phyloP scores from a whole-genome alignment of 148 eudicot species.

The Rhododendron molle region DNA sequence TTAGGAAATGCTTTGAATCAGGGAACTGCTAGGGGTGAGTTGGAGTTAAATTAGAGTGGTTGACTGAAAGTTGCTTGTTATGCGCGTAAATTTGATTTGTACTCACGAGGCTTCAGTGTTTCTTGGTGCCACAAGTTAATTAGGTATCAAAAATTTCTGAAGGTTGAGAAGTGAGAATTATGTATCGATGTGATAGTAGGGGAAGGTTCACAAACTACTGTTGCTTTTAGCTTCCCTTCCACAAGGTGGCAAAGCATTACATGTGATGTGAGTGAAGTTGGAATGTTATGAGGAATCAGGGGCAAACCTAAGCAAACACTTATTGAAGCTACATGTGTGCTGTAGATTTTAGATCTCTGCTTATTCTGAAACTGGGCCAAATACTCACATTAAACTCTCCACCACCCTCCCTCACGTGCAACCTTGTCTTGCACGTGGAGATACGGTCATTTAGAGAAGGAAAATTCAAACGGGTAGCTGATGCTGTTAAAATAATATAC shows the following conservation, averaged over 20 bases:
- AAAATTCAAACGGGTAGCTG: background rate
- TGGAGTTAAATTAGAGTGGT: constrained; percentile 4
- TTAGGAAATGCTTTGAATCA: constrained; percentile 94
- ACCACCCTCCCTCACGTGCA: background rate
- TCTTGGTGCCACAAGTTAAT: background rate
- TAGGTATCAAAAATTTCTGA: background rate
- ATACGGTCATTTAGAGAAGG: background rate
- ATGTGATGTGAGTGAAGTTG: background rate
- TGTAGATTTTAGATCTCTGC: background rate
- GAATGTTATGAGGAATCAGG: background rate
- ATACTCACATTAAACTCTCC: background rate
- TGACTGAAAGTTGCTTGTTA: background rate
- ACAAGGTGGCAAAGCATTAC: background rate
- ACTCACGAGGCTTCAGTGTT: background rate
- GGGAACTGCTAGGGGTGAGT: constrained; percentile 93
- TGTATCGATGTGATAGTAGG: background rate
- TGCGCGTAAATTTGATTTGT: background rate
- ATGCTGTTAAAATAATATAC: background rate
- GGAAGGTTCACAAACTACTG: background rate
- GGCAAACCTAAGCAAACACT: background rate
- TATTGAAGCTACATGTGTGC: background rate
- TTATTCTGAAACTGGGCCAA: background rate
- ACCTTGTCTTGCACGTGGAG: background rate
- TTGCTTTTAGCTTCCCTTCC: background rate
- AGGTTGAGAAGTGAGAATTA: background rate